Evolutionary conservation across 1,284 basidiomycete species (phyloP), one percentile per base, ranked within the genome.

Genomic region (Tylopilus sp.): DNA sequence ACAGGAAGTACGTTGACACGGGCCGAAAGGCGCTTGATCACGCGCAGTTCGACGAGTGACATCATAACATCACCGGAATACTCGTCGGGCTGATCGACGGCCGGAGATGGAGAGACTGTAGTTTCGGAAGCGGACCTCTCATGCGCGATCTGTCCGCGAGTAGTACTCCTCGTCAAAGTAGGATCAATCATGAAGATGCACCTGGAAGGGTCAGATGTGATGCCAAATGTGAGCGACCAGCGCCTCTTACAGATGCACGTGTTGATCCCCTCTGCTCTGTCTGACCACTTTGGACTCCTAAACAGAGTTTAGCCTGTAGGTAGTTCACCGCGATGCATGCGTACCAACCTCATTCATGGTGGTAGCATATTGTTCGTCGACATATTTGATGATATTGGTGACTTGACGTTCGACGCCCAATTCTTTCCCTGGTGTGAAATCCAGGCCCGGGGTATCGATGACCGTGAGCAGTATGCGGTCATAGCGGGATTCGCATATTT

Each of bases 181-280:
- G 89, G 88, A 60, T 92, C 86, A 59, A 91, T 77, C 76, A 89
- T 77, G 67, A 91, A 91, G 54, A 92, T 85, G 64, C 84, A 88
- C 46, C 86, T 87, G 49, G 13, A 42, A 21, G 47, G 42, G 54
- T 64, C 62, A 68, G 60, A 49, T 37, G 44, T 21, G 23, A 43
- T 38, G 25, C 18, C 31, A 39, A 40, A 16, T 26, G 43, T 34
- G 36, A 35, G 39, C 26, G 38, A 44, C 34, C 42, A 38, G 29
- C 23, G 37, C 49, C 37, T 67, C 86, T 67, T 63, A 91, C 86
- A 92, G 68, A 69, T 92, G 86, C 60, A 92, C 81, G 61, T 90
- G 86, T 61, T 89, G 82, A 68, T 92, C 89, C 48, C 86, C 89
- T 69, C 86, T 89, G 70, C 79, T 89, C 63, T 88, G 81, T 56